phyloP scores from a whole-genome alignment of 306 rosid genomes.

The Pterocarpus santalinus region DNA sequence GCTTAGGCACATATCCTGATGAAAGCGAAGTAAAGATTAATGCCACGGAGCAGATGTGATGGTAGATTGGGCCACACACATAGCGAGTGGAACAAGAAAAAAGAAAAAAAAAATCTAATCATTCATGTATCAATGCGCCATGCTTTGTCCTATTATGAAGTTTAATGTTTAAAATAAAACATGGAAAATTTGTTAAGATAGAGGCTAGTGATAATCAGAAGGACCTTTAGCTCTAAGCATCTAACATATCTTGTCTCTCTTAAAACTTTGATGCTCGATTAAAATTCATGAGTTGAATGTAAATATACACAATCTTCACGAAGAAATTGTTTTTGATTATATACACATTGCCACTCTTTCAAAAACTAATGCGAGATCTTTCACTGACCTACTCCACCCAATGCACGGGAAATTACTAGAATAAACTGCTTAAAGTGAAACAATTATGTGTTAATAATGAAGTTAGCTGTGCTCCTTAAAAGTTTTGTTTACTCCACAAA shows the following conservation, averaged over 20 bases:
- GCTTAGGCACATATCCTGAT: neutral
- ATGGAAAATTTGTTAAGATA: neutral
- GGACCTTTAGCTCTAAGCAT: no score
- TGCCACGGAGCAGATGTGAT: neutral
- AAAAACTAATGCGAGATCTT: neutral
- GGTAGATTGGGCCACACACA: neutral
- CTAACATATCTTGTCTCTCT: no score
- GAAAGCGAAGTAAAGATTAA: neutral
- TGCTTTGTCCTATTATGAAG: neutral
- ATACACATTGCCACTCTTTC: no score
- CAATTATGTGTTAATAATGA: conserved; percentile 56
- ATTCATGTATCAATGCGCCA: conserved; percentile 14
- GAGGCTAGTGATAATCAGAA: no score
- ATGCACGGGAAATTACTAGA: neutral
- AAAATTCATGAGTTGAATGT: no score
- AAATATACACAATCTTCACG: neutral
- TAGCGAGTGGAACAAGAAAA: neutral
- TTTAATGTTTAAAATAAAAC: no score
- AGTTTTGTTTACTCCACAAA: conserved; percentile 33
- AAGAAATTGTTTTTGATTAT: neutral
- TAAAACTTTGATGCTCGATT: no score
- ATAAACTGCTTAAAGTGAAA: conserved; percentile 10
- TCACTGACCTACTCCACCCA: neutral
- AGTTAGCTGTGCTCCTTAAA: conserved; percentile 1
- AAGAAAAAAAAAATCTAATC: neutral